Base-by-base conservation (phyloP, 2,329 filamentous ascomycete species). In the Hymenoscyphus repandus region DNA sequence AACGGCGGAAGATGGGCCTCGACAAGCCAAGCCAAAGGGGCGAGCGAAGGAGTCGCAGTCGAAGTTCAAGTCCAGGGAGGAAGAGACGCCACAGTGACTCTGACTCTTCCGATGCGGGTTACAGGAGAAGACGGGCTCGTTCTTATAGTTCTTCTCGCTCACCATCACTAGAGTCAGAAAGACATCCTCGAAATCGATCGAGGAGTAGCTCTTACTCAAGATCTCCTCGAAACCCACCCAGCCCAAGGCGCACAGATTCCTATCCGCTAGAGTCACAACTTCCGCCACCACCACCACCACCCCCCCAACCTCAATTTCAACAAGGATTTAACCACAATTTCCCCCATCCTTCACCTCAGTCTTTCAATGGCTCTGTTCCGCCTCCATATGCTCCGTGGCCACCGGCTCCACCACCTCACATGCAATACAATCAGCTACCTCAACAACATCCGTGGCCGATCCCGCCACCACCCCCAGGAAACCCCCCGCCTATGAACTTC, bases 1-100 rank as follows among this genome's bases (percentile, higher is more conserved):
- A 85, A 68, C 70, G 74, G 45, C 73, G 78, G 34, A 63, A 61
- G 51, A 64, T 58, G 38, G 63, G 60, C n/a, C 37, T 54, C 1
- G 54, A 59, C 32, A 41, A 51, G 17, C 54, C 58, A 20, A 31
- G 32, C 7, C 37, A 31, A 15, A 46, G 52, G 13, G 54, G 57
- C 12, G 46, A 17, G 34, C 12, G 38, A 17, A 41, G n/a, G 38
- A 47, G 45, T 47, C 40, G 34, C 30, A 58, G 59, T 33, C 52
- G 56, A 42, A 62, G 58, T 37, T 58, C 58, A 20, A 66, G 62
- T 54, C 63, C 55, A 32, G 58, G 50, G 13, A 52, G 49, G 40
- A 62, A 66, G 52, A 47, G 64, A 47, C 54, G 60, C 2, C 59
- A 63, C 38, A 64, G 62, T 51, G 56, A 62, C 18, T 66, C 59